Percentiles rank a stretch among this genome's conserved stretches.
phyloP scores from a whole-genome alignment of 164 flowering plant species.

The Sextonia rubra region DNA sequence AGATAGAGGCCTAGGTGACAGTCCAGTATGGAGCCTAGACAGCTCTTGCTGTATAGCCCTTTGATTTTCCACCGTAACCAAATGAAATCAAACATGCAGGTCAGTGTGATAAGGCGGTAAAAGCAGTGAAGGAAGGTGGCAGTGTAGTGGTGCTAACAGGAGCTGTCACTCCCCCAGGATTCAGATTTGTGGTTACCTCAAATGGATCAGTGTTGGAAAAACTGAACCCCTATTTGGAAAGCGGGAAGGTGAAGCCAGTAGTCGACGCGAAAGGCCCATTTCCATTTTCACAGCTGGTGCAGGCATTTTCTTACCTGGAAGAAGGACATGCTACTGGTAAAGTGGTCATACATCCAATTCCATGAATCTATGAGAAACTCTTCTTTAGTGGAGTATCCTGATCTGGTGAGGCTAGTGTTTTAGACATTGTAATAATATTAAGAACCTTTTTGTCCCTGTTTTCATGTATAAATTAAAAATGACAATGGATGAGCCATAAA shows the following conservation, averaged over 20 bases:
- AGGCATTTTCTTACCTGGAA: slow-evolving; percentile 81
- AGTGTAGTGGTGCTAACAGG: slow-evolving; percentile 78
- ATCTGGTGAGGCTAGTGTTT: neutral
- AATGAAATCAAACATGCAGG: slow-evolving; percentile 36
- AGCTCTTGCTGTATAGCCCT: neutral
- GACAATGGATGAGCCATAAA: no score
- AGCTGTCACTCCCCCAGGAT: slow-evolving; percentile 76
- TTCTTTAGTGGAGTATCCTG: neutral
- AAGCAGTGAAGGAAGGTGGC: slow-evolving; percentile 89
- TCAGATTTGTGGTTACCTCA: slow-evolving; percentile 84
- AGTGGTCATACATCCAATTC: slow-evolving; percentile 77
- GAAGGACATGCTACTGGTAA: slow-evolving; percentile 72
- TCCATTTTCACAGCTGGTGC: slow-evolving; percentile 57
- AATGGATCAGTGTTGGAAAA: slow-evolving; percentile 63
- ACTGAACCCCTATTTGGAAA: slow-evolving; percentile 76
- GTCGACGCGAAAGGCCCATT: slow-evolving; percentile 80
- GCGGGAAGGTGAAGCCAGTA: slow-evolving; percentile 79
- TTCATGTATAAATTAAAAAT: neutral
- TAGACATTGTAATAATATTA: neutral
- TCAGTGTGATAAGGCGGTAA: slow-evolving; percentile 72
- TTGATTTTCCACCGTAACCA: neutral
- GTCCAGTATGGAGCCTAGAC: no score
- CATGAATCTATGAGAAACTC: slow-evolving; percentile 25
- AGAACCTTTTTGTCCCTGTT: neutral
- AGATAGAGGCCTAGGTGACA: neutral